Conservation (phyloP, 768 basidiomycete genomes). For the Podaxis rugospora region DNA sequence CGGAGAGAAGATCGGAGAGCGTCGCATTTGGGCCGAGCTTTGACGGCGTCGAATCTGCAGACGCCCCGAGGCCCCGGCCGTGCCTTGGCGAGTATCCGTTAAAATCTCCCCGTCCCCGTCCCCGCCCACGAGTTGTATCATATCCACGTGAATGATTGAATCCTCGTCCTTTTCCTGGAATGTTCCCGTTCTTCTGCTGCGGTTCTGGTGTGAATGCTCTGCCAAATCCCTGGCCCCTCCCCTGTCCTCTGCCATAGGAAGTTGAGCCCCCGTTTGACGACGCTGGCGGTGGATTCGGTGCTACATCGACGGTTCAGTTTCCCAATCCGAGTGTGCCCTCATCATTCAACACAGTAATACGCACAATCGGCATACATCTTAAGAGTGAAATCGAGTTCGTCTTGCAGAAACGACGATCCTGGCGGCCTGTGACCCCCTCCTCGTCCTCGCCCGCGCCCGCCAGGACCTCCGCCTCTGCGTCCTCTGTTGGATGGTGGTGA, state of each 20-base stretch:
- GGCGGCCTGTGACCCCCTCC: neutral
- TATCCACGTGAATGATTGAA: neutral
- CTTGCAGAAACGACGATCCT: constrained; percentile 18
- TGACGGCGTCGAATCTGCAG: constrained; percentile 20
- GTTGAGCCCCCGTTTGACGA: neutral
- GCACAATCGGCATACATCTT: constrained; percentile 22
- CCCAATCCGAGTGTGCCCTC: no score
- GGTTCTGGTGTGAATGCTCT: neutral
- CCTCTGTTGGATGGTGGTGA: neutral
- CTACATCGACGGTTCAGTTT: neutral
- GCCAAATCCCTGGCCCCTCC: constrained; percentile 9
- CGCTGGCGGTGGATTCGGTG: neutral
- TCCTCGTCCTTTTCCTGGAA: constrained; percentile 3
- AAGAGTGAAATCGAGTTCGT: constrained; percentile 21
- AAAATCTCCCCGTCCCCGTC: constrained; percentile 22
- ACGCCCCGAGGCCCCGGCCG: constrained; percentile 25
- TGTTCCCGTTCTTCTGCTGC: constrained; percentile 2
- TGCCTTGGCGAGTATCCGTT: constrained; percentile 17
- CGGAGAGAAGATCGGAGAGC: constrained; percentile 38
- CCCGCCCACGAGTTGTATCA: constrained; percentile 17
- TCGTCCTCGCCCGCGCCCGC: constrained; percentile 8
- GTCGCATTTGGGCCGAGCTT: constrained; percentile 3
- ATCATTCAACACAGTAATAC: neutral
- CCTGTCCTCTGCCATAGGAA: constrained; percentile 1
- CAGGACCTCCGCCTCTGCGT: constrained; percentile 2